Evolutionary conservation across 2,329 filamentous ascomycete genomes (phyloP).

Genomic region (Ascochyta lentis): DNA sequence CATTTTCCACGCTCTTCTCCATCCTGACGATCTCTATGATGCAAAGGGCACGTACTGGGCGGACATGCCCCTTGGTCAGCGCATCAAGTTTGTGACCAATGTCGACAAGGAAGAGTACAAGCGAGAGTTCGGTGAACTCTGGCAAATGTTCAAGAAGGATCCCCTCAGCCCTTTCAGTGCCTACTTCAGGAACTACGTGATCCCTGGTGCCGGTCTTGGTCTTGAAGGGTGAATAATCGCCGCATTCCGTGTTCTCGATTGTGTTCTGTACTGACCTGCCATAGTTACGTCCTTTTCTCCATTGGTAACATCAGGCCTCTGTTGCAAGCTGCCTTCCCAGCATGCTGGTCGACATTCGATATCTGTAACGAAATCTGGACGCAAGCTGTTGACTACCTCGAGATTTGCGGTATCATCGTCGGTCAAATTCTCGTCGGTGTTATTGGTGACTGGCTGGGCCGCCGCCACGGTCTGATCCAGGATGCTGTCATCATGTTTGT

Average conservation of each 20-base stretch:
- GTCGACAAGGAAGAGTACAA: conserved; percentile 75
- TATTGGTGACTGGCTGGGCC: conserved; percentile 81
- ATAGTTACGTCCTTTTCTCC: conserved; percentile 90
- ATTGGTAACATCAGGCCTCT: conserved; percentile 91
- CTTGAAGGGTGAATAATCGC: conserved; percentile 68
- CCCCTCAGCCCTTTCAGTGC: conserved; percentile 82
- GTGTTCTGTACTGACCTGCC: conserved; percentile 1
- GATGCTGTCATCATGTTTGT: conserved; percentile 94
- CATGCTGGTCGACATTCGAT: conserved; percentile 73
- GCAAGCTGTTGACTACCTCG: conserved; percentile 84
- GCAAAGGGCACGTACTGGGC: conserved; percentile 90
- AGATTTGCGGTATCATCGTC: conserved; percentile 93
- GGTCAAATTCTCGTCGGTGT: conserved; percentile 86
- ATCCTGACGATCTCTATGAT: conserved; percentile 88
- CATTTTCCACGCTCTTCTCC: conserved; percentile 79
- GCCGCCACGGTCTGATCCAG: conserved; percentile 94
- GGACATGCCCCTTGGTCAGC: conserved; percentile 75
- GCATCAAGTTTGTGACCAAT: conserved; percentile 75
- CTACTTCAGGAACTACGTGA: conserved; percentile 89
- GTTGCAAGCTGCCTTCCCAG: conserved; percentile 75
- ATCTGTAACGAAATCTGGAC: conserved; percentile 83
- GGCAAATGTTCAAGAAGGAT: conserved; percentile 83
- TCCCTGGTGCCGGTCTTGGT: conserved; percentile 89
- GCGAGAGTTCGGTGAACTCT: conserved; percentile 71
- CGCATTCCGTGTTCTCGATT: not conserved